phyloP scores from a whole-genome alignment of 441 rosid genomes.

The Omphalea diandra region DNA sequence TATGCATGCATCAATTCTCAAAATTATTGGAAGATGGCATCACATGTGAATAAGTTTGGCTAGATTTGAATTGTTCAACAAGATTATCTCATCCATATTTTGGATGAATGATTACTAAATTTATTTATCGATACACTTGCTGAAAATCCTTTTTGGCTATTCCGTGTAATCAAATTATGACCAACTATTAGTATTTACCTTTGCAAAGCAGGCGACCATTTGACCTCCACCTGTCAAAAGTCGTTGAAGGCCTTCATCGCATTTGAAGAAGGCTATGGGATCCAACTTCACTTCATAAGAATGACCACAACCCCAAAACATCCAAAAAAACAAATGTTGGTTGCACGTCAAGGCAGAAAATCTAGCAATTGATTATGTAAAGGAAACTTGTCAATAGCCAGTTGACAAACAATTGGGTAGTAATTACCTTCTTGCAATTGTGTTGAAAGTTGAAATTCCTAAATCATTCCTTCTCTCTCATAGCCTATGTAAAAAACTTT shows the following conservation, averaged over 20 bases:
- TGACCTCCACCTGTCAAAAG: background rate
- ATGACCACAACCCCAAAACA: too few relatives aligned
- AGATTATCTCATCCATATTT: background rate
- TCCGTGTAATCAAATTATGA: background rate
- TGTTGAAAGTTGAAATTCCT: background rate
- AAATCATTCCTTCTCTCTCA: too few relatives aligned
- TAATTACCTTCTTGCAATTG: too few relatives aligned
- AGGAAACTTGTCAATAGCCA: background rate
- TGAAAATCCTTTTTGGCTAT: background rate
- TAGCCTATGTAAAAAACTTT: too few relatives aligned
- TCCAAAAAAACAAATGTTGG: background rate
- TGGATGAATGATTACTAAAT: background rate
- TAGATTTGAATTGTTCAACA: conserved; percentile 15
- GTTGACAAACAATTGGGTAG: background rate
- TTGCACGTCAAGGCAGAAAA: background rate
- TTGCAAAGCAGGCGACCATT: background rate
- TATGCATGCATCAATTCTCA: background rate
- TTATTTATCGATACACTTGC: background rate
- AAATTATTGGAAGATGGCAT: conserved; percentile 1
- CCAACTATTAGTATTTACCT: background rate
- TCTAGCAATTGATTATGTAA: background rate
- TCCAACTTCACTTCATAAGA: background rate
- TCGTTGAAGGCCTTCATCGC: background rate
- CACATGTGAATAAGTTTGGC: background rate
- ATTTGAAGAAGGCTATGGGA: background rate